A percentile compares a stretch with the other conserved stretches of the same genome.
Conservation (phyloP, 352 stramenopile species). For the Globisporangium cederbergense region DNA sequence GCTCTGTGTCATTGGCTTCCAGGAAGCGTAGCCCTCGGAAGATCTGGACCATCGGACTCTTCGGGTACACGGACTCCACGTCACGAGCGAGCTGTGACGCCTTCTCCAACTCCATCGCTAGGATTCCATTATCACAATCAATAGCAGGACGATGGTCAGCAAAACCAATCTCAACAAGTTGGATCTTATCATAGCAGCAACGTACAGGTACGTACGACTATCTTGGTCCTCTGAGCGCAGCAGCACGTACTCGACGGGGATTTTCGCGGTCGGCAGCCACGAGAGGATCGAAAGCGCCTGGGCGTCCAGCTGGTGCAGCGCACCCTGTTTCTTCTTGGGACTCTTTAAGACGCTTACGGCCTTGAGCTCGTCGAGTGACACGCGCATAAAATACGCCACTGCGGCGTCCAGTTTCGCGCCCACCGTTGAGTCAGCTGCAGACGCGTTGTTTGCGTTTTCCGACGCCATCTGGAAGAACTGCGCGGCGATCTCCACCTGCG, state of each 20-base stretch:
- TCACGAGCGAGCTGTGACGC: constrained; percentile 26
- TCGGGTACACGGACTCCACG: constrained; percentile 28
- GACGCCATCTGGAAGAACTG: constrained; percentile 49
- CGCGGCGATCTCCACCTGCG: constrained; percentile 33
- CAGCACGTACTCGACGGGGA: constrained; percentile 62
- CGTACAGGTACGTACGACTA: constrained; percentile 40
- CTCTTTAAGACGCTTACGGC: constrained; percentile 12
- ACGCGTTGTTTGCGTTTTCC: constrained; percentile 15
- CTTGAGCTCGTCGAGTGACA: constrained; percentile 61
- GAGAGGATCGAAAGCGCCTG: constrained; percentile 43
- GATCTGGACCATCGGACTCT: constrained; percentile 49
- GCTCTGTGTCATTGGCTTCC: constrained; percentile 21
- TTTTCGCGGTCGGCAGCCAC: constrained; percentile 58
- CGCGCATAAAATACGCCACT: constrained; percentile 67
- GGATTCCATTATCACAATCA: neutral
- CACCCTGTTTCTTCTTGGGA: constrained; percentile 34
- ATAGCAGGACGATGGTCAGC: constrained; percentile 3
- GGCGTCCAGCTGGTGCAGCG: constrained; percentile 45
- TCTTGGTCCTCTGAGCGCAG: constrained; percentile 71
- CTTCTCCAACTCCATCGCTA: constrained; percentile 35
- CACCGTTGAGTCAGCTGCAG: constrained; percentile 13
- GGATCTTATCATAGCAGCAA: neutral
- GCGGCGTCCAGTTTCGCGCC: constrained; percentile 36
- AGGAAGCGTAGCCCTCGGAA: constrained; percentile 35
- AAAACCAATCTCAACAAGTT: neutral